Base-by-base conservation (phyloP, 1,284 basidiomycete species). In the Caloboletus firmus region DNA sequence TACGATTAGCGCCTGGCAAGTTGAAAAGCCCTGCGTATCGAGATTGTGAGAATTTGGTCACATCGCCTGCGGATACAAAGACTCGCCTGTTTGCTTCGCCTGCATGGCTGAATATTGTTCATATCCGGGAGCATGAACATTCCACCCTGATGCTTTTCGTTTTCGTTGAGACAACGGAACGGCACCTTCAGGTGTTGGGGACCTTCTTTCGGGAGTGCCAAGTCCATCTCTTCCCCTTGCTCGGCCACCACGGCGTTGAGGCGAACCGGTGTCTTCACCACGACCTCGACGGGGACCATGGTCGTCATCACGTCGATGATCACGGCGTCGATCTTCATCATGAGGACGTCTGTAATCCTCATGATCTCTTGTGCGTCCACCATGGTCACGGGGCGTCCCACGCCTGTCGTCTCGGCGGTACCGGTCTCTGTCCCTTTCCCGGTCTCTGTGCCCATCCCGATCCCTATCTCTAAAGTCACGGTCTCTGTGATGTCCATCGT, bases 31-130 rank as follows among this genome's bases (percentile, higher is more conserved):
- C 94, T 90, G 52, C 4, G 49, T 4, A 12, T 22, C 22, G 44
- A 54, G 39, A 50, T 55, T 46, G 54, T 58, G 31, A 59, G 52
- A 43, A 51, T 24, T 6, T 3, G 12, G 13, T 24, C 4, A 2
- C 2, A 32, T 24, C 36, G 17, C n/a, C 2, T 35, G 5, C 3
- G 20, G 2, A 42, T 36, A 18, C 3, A 44, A 54, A 40, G 42
- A 45, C 82, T 60, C 63, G 93, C 93, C 95, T 51, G 95, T 98
- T 73, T 95, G 91, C 73, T 99, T 99, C 24, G 96, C 96, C 69
- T 98, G 93, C 78, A 95, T 82, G 15, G 95, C 94, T 3, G 88
- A 89, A 64, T 98, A 93, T 63, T 92, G 90, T 67, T 98, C 95
- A 62, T 97, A 99, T 20, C 95, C 95, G 13, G 91, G 90, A 12